phyloP scores from a whole-genome alignment of 768 basidiomycete genomes.

The Pisolithus albus region DNA sequence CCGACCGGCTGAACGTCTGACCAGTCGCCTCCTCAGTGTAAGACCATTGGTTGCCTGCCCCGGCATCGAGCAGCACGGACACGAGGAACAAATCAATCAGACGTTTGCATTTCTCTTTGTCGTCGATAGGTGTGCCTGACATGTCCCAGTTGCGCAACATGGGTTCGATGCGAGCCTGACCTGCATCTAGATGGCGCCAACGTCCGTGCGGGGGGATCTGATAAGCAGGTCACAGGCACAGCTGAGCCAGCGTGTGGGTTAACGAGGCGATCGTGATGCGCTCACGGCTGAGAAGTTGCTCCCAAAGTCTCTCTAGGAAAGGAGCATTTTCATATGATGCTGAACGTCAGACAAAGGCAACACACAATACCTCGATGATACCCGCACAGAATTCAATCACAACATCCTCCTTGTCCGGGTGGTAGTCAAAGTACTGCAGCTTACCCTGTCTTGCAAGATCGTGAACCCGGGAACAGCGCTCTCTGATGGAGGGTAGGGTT shows the following conservation, averaged over 20 bases:
- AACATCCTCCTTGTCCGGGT: conserved; percentile 63
- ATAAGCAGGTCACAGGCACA: neutral
- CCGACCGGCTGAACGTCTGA: conserved; percentile 54
- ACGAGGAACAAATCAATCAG: conserved; percentile 86
- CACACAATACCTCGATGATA: conserved; percentile 64
- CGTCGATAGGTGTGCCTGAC: conserved; percentile 33
- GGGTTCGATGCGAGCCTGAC: conserved; percentile 54
- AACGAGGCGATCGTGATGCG: conserved; percentile 2
- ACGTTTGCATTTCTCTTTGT: conserved; percentile 59
- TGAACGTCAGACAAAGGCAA: neutral
- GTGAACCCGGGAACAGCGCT: conserved; percentile 74
- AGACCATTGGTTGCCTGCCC: conserved; percentile 78
- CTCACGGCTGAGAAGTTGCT: conserved; percentile 57
- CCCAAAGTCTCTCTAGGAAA: conserved; percentile 69
- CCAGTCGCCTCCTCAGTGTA: conserved; percentile 60
- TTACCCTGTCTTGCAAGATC: conserved; percentile 67
- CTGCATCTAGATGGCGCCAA: conserved; percentile 83
- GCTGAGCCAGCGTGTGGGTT: neutral
- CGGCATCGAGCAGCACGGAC: conserved; percentile 91
- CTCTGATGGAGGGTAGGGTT: conserved; percentile 84
- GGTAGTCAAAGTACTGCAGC: conserved; percentile 81
- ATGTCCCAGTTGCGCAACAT: conserved; percentile 52
- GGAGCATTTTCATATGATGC: conserved; percentile 5
- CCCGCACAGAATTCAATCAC: conserved; percentile 69
- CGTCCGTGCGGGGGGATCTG: conserved; percentile 85